Evolutionary conservation across 169 alveolate genomes (phyloP), one percentile per base, ranked within the genome.

Genomic region (Eimeria praecox): DNA sequence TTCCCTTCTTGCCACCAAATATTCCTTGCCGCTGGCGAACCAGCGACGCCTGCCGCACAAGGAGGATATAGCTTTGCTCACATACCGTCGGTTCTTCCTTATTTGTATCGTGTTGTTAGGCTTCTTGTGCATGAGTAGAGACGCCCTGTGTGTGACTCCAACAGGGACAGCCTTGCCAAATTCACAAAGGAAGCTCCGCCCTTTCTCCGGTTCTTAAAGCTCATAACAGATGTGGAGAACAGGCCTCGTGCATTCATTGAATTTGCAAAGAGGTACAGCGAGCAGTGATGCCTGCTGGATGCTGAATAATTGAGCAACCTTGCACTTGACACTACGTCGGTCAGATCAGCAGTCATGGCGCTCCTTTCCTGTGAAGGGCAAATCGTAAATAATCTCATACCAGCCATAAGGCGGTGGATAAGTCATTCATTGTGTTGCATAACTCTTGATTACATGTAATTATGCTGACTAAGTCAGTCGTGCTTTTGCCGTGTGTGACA

Each of bases 161-260:
- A 14, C 92, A 97, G 97, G 80, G 98, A 97, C 22, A 98, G 97
- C 30, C 95, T 98, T 38, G 97, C 97, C 54, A 85, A 97, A 22
- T 97, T 97, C 90, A 96, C 99, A 12, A 98, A 98, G 95, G 98
- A 97, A 49, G 83, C 97, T 77, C 99, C 99, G 24, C 97, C 97
- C 24, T 98, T 98, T 88, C 96, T 98, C 14, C 94, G 98, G 71
- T 98, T 97, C 95, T 71, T 98, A 71, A 98, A 98, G 97, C 97
- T 98, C 54, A 92, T 98, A 38, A 97, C 98, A 20, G 97, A 97
- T 30, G 95, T 97, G 42, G 98, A 98, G 94, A 97, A 97, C 93
- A 95, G 99, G 77, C 97, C 96, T 82, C 96, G 96, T 2, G 98
- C 97, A 35, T 98, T 98, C 95, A 89, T 97, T 33, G 97, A 97